These are phyloP conservation scores for Clarireedia hainanense DNA, from an alignment of 2,329 filamentous ascomycete genomes.

Conservation along the genomic window DNA sequence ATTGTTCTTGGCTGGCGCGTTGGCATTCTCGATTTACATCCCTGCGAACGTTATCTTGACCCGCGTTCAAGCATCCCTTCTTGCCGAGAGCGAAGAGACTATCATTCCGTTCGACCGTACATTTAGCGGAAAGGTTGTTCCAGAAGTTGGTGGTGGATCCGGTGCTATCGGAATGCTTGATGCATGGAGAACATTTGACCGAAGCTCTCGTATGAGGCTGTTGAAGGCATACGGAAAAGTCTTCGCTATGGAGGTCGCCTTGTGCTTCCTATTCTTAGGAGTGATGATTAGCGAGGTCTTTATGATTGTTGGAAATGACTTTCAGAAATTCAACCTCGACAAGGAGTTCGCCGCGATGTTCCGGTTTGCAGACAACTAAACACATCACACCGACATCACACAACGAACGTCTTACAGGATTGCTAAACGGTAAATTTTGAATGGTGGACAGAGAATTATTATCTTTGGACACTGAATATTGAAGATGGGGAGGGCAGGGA, in stretches of 20 bases:
- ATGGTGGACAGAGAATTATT: too few species aligned
- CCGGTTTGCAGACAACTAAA: too few species aligned
- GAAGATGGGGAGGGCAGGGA: too few species aligned
- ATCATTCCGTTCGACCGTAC: constrained; percentile 87
- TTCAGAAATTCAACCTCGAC: constrained; percentile 5
- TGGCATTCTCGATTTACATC: constrained; percentile 59
- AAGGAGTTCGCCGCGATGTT: neutral
- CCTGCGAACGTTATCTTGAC: constrained; percentile 70
- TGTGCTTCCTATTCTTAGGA: constrained; percentile 35
- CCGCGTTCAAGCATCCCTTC: constrained; percentile 79
- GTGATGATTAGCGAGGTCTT: constrained; percentile 46
- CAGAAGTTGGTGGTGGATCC: constrained; percentile 64
- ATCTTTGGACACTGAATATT: too few species aligned
- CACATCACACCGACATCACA: too few species aligned
- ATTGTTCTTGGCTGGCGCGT: constrained; percentile 37
- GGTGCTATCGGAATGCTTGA: constrained; percentile 65
- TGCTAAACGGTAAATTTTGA: too few species aligned
- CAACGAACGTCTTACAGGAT: too few species aligned
- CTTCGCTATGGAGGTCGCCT: constrained; percentile 40
- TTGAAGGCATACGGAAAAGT: constrained; percentile 71
- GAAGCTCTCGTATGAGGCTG: constrained; percentile 63
- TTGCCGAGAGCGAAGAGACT: constrained; percentile 72
- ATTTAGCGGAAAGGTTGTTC: constrained; percentile 68
- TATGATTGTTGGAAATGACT: constrained; percentile 31
- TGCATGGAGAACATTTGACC: constrained; percentile 73